Percentiles rank a stretch among this genome's conserved stretches.
These are phyloP conservation scores for Arthrobotrys sinensis DNA, from an alignment of 2,329 filamentous ascomycete genomes.

Conservation along the genomic window DNA sequence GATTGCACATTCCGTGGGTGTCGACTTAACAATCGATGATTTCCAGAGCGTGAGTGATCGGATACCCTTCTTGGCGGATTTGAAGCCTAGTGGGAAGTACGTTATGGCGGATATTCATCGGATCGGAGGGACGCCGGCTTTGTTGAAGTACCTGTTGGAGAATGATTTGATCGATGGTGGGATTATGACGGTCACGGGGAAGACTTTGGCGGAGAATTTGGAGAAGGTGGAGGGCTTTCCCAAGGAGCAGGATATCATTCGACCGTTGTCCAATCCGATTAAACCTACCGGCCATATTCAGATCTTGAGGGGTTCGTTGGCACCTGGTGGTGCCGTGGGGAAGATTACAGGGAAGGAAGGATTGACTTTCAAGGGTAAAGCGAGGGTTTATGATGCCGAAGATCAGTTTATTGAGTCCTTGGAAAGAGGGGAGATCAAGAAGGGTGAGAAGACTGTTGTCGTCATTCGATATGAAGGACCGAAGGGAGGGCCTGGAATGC, in stretches of 20 bases:
- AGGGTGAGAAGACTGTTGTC: slow-evolving; percentile 82
- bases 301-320: slow-evolving; percentile 79
- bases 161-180: slow-evolving; percentile 74
- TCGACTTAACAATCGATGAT: slow-evolving; percentile 87
- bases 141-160: slow-evolving; percentile 74
- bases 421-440: slow-evolving; percentile 78
- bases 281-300: slow-evolving; percentile 81
- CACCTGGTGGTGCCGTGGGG: slow-evolving; percentile 79
- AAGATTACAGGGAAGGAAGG: slow-evolving; percentile 86
- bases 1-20: slow-evolving; percentile 84
- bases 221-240: slow-evolving; percentile 77
- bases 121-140: slow-evolving; percentile 74
- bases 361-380: slow-evolving; percentile 77
- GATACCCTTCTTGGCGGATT: slow-evolving; percentile 83
- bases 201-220: slow-evolving; percentile 74
- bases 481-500: slow-evolving; percentile 82
- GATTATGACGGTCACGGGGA: slow-evolving; percentile 75
- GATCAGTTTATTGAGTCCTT: slow-evolving; percentile 79
- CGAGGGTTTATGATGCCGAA: slow-evolving; percentile 79
- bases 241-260: slow-evolving; percentile 79
- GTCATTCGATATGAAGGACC: slow-evolving; percentile 83
- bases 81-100: slow-evolving; percentile 82
- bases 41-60: slow-evolving; percentile 86
- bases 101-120: slow-evolving; percentile 74
- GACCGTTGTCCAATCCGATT: slow-evolving; percentile 78